Conservation (phyloP, 164 flowering plant genomes). For the Vitis riparia region DNA sequence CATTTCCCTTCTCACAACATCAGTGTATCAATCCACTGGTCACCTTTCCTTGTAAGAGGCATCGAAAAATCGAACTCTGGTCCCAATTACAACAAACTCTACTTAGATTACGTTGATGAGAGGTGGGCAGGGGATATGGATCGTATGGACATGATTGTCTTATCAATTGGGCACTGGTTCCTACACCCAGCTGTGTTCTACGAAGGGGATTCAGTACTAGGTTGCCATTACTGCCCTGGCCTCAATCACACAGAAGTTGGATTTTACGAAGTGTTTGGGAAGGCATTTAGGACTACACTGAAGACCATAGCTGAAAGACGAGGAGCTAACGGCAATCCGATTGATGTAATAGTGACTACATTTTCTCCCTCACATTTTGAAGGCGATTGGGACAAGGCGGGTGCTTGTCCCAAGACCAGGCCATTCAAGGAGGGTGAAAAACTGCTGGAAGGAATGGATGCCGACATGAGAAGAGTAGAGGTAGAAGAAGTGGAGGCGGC, state of each 20-base stretch:
- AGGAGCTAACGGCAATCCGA: constrained; percentile 16
- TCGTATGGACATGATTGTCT: constrained; percentile 58
- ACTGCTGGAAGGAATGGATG: constrained; percentile 63
- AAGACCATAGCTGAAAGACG: constrained; percentile 37
- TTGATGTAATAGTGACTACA: constrained; percentile 60
- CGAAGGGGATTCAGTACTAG: constrained; percentile 53
- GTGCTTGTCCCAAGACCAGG: constrained; percentile 66
- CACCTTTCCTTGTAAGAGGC: constrained; percentile 84
- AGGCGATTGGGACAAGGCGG: constrained; percentile 92
- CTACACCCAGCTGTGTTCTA: constrained; percentile 76
- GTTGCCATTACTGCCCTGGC: constrained; percentile 77
- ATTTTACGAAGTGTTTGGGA: constrained; percentile 67
- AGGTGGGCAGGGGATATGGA: constrained; percentile 70
- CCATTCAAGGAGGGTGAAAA: constrained; percentile 67
- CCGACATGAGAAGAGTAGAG: constrained; percentile 63
- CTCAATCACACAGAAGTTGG: constrained; percentile 75
- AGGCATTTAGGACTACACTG: constrained; percentile 61
- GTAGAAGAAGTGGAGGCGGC: constrained; percentile 55
- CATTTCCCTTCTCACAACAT: constrained; percentile 54
- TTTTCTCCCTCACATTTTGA: constrained; percentile 91
- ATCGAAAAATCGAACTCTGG: constrained; percentile 55
- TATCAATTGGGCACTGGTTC: constrained; percentile 94
- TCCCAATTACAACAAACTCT: constrained; percentile 49
- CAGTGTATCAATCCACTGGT: constrained; percentile 78
- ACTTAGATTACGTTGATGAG: constrained; percentile 60